Conservation (phyloP, 169 alveolate genomes). For the Babesia gibsoni region DNA sequence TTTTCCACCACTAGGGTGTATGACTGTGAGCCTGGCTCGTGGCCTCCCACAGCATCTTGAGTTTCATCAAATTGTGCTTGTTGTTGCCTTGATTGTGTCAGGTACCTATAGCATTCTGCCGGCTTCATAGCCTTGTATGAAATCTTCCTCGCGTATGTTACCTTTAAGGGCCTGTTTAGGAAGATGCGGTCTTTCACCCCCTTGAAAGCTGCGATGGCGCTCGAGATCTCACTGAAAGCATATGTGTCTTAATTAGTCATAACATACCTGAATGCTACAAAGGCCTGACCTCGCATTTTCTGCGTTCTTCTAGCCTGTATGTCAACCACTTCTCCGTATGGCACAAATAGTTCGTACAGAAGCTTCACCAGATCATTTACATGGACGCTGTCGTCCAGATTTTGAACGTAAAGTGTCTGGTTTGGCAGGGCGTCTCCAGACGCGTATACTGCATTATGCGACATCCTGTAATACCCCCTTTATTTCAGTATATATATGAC, state of each 20-base stretch:
- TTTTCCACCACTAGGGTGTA: constrained; percentile 80
- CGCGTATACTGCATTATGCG: constrained; percentile 14
- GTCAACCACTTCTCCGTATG: constrained; percentile 78
- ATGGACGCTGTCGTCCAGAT: constrained; percentile 76
- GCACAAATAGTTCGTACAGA: constrained; percentile 74
- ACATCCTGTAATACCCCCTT: no score
- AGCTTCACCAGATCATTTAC: constrained; percentile 70
- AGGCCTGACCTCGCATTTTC: constrained; percentile 81
- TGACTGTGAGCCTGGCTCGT: constrained; percentile 3
- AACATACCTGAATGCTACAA: constrained; percentile 73
- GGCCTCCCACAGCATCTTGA: constrained; percentile 3
- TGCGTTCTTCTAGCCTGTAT: constrained; percentile 68
- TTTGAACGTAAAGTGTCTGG: constrained; percentile 79
- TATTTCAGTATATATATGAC: no score
- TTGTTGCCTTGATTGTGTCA: constrained; percentile 14
- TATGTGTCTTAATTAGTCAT: background rate
- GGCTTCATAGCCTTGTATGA: constrained; percentile 66
- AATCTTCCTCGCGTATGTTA: constrained; percentile 76
- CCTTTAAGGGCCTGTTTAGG: constrained; percentile 68
- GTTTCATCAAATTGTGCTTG: background rate
- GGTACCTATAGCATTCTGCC: constrained; percentile 66
- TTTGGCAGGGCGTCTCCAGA: constrained; percentile 76
- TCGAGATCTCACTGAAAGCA: constrained; percentile 64
- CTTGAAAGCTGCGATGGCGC: constrained; percentile 80
- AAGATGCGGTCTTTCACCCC: constrained; percentile 75